Base-by-base conservation (phyloP, 495 filamentous ascomycete genomes). In the Penicillium mononematosum region DNA sequence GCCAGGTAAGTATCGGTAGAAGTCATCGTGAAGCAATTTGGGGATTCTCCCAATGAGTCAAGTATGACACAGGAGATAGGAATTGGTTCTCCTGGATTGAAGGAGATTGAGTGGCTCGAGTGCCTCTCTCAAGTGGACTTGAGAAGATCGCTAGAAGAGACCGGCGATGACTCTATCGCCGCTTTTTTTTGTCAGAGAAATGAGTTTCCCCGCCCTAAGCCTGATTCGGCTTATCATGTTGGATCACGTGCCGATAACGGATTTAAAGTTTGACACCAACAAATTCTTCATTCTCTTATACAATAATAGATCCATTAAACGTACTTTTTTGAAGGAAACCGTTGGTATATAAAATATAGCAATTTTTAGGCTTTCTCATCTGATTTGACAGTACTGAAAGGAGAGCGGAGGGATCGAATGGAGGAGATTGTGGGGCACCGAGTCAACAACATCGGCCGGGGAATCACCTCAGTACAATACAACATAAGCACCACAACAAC, bases 231-330 rank as follows among this genome's bases (percentile, higher is more conserved):
- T 67, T 69, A 69, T 69, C 66, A 14, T 14, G 0, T 12, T 42
- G 12, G 4, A 25, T 66, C 66, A 68, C 60, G 58, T 68, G 66
- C 2, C 47, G 63, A 68, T 68, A 55, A 16, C 20, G 8, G 1
- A 34, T 16, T 54, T 54, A 54, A 6, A 54, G 41, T 54, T 54
- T 32, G 19, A 32, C 7, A 2, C 11, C 27, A 27, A 25, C 29
- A 46, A 27, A 42, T n/a, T 52, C 24, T 52, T 41, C 24, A 19
- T 63, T 61, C 2, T 59, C 69, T 29, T 81, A 78, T 4, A 81
- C 79, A 8, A 71, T 79, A 2, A 17, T 25, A 80, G 81, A 25
- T 87, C 82, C 1, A 11, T 42, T 43, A 16, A 16, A 17, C n/a
- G 6, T 17, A 39, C 9, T 16, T 39, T 17, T 3, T 3, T n/a